Evolutionary conservation across 192 early-diverging fungal species (phyloP).

Genomic region (Backusella tuberculispora): DNA sequence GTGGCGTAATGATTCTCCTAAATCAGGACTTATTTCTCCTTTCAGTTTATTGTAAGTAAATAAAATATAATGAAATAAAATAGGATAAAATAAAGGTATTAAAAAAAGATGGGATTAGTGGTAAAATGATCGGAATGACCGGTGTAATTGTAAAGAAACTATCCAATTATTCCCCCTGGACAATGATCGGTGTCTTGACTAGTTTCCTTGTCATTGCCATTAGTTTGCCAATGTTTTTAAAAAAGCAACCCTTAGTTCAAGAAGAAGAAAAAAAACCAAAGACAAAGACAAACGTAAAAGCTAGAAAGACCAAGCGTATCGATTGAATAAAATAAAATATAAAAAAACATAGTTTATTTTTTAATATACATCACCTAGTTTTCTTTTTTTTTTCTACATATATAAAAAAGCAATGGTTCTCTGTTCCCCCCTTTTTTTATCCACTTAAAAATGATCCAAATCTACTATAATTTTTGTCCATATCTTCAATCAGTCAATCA

Average conservation of each 20-base stretch:
- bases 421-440: no score
- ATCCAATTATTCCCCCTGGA: conserved; percentile 19
- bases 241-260: background rate
- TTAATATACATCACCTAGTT: background rate
- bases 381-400: no score
- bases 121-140: conserved; percentile 15
- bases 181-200: conserved; percentile 16
- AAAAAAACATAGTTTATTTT: background rate
- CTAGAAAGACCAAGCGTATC: conserved; percentile 25
- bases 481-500: background rate
- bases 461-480: background rate
- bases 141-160: conserved; percentile 21
- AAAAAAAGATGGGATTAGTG: background rate
- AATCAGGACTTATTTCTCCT: conserved; percentile 27
- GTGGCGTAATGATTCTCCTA: conserved; percentile 22
- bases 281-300: background rate
- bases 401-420: no score
- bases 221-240: background rate
- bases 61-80: background rate
- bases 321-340: conserved; percentile 20
- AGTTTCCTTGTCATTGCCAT: conserved; percentile 15
- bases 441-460: conserved; percentile 9
- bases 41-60: conserved; percentile 29
- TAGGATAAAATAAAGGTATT: background rate
- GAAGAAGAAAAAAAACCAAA: background rate